These are phyloP conservation scores for Nicotiana obtusifolia DNA, from an alignment of 257 asterid species.

Conservation along the genomic window DNA sequence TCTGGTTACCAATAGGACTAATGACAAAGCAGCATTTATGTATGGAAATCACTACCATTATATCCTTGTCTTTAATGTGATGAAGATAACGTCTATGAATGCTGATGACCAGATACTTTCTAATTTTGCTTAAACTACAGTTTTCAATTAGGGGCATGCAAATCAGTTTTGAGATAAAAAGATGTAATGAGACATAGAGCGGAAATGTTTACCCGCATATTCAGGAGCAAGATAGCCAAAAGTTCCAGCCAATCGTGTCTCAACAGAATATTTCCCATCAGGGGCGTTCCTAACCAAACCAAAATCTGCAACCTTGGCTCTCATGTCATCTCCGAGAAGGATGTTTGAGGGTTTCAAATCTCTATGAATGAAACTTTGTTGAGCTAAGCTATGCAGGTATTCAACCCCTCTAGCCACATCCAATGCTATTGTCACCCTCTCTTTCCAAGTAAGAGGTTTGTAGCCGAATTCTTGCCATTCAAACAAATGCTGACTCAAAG, in stretches of 20 bases:
- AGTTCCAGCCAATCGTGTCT: slow-evolving; percentile 91
- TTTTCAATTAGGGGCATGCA: not conserved
- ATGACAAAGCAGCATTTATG: not conserved
- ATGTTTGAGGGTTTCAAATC: slow-evolving; percentile 88
- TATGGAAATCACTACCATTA: not conserved
- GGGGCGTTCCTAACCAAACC: slow-evolving; percentile 92
- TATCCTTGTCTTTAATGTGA: not conserved
- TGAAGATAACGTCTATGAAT: not conserved
- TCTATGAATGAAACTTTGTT: slow-evolving; percentile 86
- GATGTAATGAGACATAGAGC: not conserved
- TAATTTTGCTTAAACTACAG: not conserved
- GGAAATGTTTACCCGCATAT: slow-evolving; percentile 61
- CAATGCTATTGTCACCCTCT: slow-evolving; percentile 75
- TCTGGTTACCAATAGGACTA: not conserved
- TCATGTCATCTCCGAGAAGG: slow-evolving; percentile 84
- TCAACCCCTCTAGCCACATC: slow-evolving; percentile 96
- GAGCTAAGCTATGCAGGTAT: slow-evolving; percentile 94
- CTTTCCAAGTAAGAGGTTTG: slow-evolving; percentile 72
- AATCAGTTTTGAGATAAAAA: not conserved
- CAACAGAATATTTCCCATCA: slow-evolving; percentile 85
- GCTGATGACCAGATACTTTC: not conserved
- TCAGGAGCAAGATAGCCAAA: slow-evolving; percentile 98
- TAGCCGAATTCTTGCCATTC: slow-evolving; percentile 59
- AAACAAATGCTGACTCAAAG: slow-evolving; percentile 78
- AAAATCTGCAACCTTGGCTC: slow-evolving; percentile 98